Evolutionary conservation across 345 rosid genomes (phyloP), one percentile per base, ranked within the genome.

Genomic region (Aquilaria sinensis): DNA sequence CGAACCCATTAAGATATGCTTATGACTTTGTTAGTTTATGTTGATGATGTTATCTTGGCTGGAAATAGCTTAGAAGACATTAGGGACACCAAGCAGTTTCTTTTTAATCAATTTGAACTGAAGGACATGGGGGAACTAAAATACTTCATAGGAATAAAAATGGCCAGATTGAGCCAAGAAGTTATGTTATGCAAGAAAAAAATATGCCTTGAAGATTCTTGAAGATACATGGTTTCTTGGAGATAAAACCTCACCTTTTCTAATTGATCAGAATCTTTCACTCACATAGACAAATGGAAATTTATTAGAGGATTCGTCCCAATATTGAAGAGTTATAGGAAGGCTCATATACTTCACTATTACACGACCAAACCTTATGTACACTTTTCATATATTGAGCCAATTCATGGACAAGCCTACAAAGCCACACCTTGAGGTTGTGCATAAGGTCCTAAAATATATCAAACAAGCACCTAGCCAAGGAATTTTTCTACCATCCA

Each of bases 131-230:
- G 63, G 0, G 4, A 0, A 10, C 15, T 66, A 3, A 47, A 66
- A 34, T 66, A 49, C 9, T 67, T 58, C 8, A 31, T 58, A 1
- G 64, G 56, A 10, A 57, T 66, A 29, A 57, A 7, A 58, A n/a
- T 1, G n/a, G 14, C 52, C 10, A 11, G 16, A 11, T 49, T 10
- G 4, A 49, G 10, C 5, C 12, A 9, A 9, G 63, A 41, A 9
- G 31, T 66, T 0, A 34, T 30, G 49, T 51, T 66, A 2, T 13
- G 11, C 1, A 49, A 67, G 23, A 67, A 13, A 47, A 2, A 65
- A 65, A 5, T 65, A 65, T 57, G 31, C 47, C 0, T 31, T 59
- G 1, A 53, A 60, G 9, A 51, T 67, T 3, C 48, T 67, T 2
- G 3, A 6, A 12, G 65, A 67, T 3, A 8, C 7, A 6, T 37